Evolutionary conservation across 495 filamentous ascomycete genomes (phyloP), one percentile per base, ranked within the genome.

Genomic region (Neurospora sublineolata): DNA sequence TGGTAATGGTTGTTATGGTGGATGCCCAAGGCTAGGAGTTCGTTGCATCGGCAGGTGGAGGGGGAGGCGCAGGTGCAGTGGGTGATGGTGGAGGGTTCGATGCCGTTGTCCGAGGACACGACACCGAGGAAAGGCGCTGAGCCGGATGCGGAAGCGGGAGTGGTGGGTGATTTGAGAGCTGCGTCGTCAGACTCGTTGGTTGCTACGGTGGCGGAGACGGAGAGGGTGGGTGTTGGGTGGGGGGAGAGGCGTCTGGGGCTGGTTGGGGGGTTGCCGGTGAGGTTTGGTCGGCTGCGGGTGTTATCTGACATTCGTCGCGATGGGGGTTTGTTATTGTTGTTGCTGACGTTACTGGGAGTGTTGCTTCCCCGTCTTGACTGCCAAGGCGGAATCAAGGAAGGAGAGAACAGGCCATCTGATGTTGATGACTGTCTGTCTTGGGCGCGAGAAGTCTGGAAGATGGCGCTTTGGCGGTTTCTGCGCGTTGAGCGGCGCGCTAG

Each of bases 31-130:
- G 33, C 69, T 3, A 67, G 9, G 36, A 33, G 23, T 20, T 38
- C 39, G 33, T 36, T 44, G 33, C 27, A 64, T 16, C 7, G 52
- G 52, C 52, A 64, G 23, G 16, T 23, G 64, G 4, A 14, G 16
- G 64, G 23, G 14, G 27, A 40, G 38, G 14, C 10, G 58, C 71
- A 44, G 23, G 20, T n/a, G 69, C 77, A 77, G 42, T 20, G 42
- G 10, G 20, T 27, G 44, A 52, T 27, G 11, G 20, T 6, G 12
- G 41, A 42, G 41, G 41, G 6, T 18, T 44, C 44, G 44, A 14
- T 52, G 20, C 20, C 20, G 44, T 27, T 52, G 20, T 52, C 44
- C 11, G 44, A 52, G 20, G 44, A 27, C 12, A 52, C 44, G 44
- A 27, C 11, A 10, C 44, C 44, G 9, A 52, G 9, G 4, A 52